A percentile compares a stretch with the other conserved stretches of the same genome.
Conservation (phyloP, 441 rosid genomes). For the Jatropha multifida region DNA sequence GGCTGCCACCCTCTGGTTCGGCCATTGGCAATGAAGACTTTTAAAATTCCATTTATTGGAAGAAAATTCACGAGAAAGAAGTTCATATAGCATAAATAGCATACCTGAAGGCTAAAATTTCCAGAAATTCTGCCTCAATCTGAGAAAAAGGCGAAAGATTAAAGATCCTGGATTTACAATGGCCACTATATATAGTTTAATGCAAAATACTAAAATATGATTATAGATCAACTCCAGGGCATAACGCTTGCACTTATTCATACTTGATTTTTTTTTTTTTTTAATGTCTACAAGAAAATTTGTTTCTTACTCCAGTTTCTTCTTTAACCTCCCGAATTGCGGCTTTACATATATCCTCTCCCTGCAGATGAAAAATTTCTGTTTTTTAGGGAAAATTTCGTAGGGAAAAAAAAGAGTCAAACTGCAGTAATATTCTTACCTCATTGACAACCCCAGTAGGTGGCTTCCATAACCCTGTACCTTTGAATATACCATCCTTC, state of each 20-base stretch:
- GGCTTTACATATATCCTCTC: slow-evolving; percentile 62
- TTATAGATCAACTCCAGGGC: not conserved
- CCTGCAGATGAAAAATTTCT: slow-evolving; percentile 38
- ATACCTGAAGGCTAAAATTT: slow-evolving; percentile 75
- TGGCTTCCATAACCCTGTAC: slow-evolving; percentile 61
- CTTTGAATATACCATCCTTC: slow-evolving; percentile 53
- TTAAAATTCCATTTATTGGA: not conserved
- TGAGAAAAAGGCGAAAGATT: slow-evolving; percentile 23
- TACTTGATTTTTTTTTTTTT: no score
- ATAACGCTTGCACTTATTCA: not conserved
- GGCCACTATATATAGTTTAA: not conserved
- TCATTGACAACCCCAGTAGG: slow-evolving; percentile 74
- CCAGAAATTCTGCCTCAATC: slow-evolving; percentile 62
- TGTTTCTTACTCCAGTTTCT: slow-evolving; percentile 71
- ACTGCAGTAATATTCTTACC: slow-evolving; percentile 30
- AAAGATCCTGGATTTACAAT: slow-evolving; percentile 10
- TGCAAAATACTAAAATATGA: not conserved
- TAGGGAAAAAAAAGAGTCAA: not conserved
- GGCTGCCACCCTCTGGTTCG: no score
- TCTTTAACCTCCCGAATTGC: slow-evolving; percentile 72
- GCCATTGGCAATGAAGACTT: not conserved
- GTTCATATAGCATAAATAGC: not conserved
- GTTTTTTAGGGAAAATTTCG: not conserved
- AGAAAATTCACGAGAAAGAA: not conserved
- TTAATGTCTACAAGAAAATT: not conserved